Evolutionary conservation across 2,329 filamentous ascomycete genomes (phyloP).

Genomic region (Scleromitrula shiraiana): DNA sequence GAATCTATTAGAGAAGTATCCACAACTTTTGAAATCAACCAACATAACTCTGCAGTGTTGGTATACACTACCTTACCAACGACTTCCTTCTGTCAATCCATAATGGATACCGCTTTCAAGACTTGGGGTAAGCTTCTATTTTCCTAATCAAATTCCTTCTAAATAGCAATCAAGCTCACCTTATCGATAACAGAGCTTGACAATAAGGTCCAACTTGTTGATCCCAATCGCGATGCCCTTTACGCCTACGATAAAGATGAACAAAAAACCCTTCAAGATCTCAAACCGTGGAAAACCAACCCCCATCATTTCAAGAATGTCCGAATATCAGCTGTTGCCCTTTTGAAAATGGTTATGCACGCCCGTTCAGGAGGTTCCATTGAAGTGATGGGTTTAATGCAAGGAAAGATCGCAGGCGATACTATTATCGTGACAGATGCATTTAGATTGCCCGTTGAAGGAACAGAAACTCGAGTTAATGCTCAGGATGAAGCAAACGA

Average conservation of each 20-base stretch:
- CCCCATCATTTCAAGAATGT: slow-evolving; percentile 88
- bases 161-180: slow-evolving; percentile 15
- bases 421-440: slow-evolving; percentile 90
- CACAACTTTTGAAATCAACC: too few relatives aligned
- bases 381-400: slow-evolving; percentile 98
- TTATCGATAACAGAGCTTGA: slow-evolving; percentile 62
- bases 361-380: slow-evolving; percentile 87
- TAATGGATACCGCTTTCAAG: slow-evolving; percentile 49
- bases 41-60: too few relatives aligned
- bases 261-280: slow-evolving; percentile 57
- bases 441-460: slow-evolving; percentile 88
- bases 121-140: slow-evolving; percentile 47
- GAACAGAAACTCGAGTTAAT: slow-evolving; percentile 97
- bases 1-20: too few relatives aligned
- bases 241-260: slow-evolving; percentile 70
- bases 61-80: too few relatives aligned
- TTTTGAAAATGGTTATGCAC: slow-evolving; percentile 99
- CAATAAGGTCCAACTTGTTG: slow-evolving; percentile 75
- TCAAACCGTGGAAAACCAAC: slow-evolving; percentile 69
- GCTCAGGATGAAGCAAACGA: slow-evolving; percentile 94
- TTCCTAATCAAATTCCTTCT: neutral
- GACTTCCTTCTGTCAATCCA: slow-evolving; percentile 1
- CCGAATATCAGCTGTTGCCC: slow-evolving; percentile 84
- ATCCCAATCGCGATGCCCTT: slow-evolving; percentile 81
- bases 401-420: slow-evolving; percentile 81